phyloP scores from a whole-genome alignment of 2,329 filamentous ascomycete genomes.

The Fusarium heterosporum region DNA sequence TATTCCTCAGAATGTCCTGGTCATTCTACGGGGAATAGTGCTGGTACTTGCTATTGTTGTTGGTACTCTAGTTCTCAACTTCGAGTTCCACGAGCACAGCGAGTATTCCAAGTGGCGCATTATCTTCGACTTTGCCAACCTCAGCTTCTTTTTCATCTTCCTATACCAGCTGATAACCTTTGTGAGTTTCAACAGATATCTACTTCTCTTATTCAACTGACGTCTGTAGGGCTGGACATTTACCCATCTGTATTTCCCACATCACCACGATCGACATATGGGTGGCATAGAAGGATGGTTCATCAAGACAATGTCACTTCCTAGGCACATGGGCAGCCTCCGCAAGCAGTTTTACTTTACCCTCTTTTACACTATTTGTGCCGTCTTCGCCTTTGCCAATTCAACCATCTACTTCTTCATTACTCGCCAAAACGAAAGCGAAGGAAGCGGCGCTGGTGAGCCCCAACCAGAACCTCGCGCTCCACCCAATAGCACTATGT shows the following conservation, averaged over 20 bases:
- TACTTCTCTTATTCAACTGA: background rate
- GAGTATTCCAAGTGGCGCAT: constrained; percentile 56
- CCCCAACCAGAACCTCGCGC: constrained; percentile 14
- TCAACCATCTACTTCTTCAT: constrained; percentile 63
- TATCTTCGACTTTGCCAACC: constrained; percentile 62
- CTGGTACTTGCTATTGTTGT: constrained; percentile 58
- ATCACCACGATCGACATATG: constrained; percentile 51
- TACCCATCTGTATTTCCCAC: constrained; percentile 63
- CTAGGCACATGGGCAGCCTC: constrained; percentile 55
- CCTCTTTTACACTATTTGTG: constrained; percentile 61
- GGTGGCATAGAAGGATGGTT: constrained; percentile 53
- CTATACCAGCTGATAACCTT: constrained; percentile 61
- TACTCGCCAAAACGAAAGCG: constrained; percentile 49
- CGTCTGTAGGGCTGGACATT: constrained; percentile 61
- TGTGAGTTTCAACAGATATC: constrained; percentile 51
- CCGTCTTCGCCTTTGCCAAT: constrained; percentile 63
- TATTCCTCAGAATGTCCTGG: constrained; percentile 60
- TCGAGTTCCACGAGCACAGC: constrained; percentile 58
- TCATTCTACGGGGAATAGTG: constrained; percentile 57
- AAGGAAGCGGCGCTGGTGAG: constrained; percentile 24
- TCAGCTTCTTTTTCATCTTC: constrained; percentile 58
- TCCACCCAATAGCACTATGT: constrained; percentile 15
- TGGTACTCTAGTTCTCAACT: constrained; percentile 57
- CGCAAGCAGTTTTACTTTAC: constrained; percentile 62
- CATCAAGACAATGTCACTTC: constrained; percentile 59